Evolutionary conservation across 805 yeast genomes (phyloP), one percentile per base, ranked within the genome.

Genomic region (Sungouiella thailandica): DNA sequence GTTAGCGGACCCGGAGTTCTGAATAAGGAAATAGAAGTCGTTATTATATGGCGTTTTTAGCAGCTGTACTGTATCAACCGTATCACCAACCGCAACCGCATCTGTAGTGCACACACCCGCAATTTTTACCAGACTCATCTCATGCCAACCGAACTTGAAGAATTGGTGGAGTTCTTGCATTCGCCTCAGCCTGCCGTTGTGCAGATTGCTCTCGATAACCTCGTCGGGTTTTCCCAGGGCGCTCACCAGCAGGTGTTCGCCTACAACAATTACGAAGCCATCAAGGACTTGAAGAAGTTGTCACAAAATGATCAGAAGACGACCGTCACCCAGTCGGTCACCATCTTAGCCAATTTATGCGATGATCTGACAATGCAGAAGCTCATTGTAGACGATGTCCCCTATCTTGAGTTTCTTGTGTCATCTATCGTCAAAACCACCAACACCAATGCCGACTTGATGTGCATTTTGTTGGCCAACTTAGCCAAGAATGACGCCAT

Each of bases 391-490:
- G 68, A 74, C 17, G 95, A 90, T 54, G 65, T 60, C 11, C 64
- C 64, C 7, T 86, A 80, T 53, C 39, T 55, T 70, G 40, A 65
- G 43, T 74, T 50, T 49, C 50, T 83, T 33, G 57, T 73, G 11
- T 58, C 65, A 34, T 64, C 70, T 34, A 70, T 82, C 24, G 58
- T 76, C 41, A 76, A 72, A 37, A 57, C 77, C 23, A 65, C 67
- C 5, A 83, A 86, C 52, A 53, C 72, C 17, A 78, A 79, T 55
- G 84, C 94, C 4, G 96, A 88, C 47, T 70, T 87, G 42, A 80
- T 78, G 72, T 77, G 89, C 51, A 89, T 93, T 42, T 65, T 93
- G 38, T 70, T 93, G 46, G 78, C 95, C 17, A 93, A 93, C 54
- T 54, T 93, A 49, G 90, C 96, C 14, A 87, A 89, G 50, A 77